A percentile compares a stretch with the other conserved stretches of the same genome.
Evolutionary conservation across 2,329 filamentous ascomycete genomes (phyloP).

Genomic region (Sphaerulina vaccinii): DNA sequence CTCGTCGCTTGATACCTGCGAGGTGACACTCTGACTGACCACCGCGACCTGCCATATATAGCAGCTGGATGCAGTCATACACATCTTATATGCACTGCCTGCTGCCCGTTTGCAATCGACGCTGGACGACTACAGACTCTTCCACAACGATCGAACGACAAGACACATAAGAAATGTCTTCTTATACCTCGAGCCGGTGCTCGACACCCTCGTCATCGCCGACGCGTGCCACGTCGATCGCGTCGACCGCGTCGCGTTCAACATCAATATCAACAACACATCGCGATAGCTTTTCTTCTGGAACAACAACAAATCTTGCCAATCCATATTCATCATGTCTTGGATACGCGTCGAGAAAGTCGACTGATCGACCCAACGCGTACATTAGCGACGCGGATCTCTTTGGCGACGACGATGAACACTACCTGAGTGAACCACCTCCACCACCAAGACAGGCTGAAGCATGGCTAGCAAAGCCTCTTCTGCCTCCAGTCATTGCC

Average conservation of each 20-base stretch:
- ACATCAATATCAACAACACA: constrained; percentile 16
- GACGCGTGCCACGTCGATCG: constrained; percentile 21
- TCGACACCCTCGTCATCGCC: constrained; percentile 15
- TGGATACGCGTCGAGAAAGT: constrained; percentile 21
- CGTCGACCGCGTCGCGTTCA: constrained; percentile 10
- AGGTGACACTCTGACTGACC: constrained; percentile 15
- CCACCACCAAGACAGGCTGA: constrained; percentile 37
- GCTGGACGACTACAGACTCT: background rate
- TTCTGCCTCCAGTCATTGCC: constrained; percentile 32
- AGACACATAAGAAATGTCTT: constrained; percentile 10
- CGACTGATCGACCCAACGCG: constrained; percentile 30
- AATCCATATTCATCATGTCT: constrained; percentile 25
- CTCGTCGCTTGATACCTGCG: constrained; percentile 2
- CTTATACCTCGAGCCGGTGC: constrained; percentile 15
- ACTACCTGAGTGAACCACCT: constrained; percentile 36
- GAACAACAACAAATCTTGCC: constrained; percentile 15
- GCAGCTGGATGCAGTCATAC: constrained; percentile 15
- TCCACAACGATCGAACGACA: background rate
- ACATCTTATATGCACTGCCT: constrained; percentile 12
- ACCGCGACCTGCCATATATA: constrained; percentile 14
- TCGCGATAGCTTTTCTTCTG: constrained; percentile 16
- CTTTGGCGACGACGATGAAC: constrained; percentile 37
- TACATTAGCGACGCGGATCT: constrained; percentile 42
- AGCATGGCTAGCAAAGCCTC: constrained; percentile 35
- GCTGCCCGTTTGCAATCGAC: constrained; percentile 1